Evolutionary conservation across 345 rosid species (phyloP).

Genomic region (Carallia brachiata): DNA sequence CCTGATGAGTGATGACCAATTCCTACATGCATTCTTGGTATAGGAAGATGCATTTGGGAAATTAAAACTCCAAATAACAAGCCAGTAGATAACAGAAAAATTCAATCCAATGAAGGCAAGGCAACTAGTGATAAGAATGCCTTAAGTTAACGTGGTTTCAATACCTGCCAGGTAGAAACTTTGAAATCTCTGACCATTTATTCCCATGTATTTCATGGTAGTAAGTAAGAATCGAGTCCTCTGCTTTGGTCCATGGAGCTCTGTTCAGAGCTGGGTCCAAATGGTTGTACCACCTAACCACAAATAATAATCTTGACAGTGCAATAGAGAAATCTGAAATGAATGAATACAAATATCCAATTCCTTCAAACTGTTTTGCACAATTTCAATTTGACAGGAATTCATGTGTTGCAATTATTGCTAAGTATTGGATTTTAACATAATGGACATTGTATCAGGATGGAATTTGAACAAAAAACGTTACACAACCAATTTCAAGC

Average conservation of each 20-base stretch:
- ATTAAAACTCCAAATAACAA: not conserved
- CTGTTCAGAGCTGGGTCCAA: conserved; percentile 23
- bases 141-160: not conserved
- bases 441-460: too few species aligned
- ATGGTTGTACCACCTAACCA: conserved; percentile 31
- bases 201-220: conserved; percentile 31
- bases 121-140: not conserved
- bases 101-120: not conserved
- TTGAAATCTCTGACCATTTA: conserved; percentile 27
- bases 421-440: too few species aligned
- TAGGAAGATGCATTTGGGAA: not conserved
- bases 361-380: too few species aligned
- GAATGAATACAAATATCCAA: not conserved
- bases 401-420: too few species aligned
- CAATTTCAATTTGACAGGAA: too few species aligned
- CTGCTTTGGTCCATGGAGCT: conserved; percentile 28
- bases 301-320: not conserved
- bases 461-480: too few species aligned
- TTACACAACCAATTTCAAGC: too few species aligned
- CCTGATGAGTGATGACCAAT: not conserved
- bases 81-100: not conserved
- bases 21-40: not conserved
- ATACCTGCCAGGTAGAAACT: conserved; percentile 31
- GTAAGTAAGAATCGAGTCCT: conserved; percentile 21
- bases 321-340: not conserved